Evolutionary conservation across 225 moss, liverwort and hornwort species (phyloP), one percentile per base, ranked within the genome.

Genomic region (Polytrichum formosum): DNA sequence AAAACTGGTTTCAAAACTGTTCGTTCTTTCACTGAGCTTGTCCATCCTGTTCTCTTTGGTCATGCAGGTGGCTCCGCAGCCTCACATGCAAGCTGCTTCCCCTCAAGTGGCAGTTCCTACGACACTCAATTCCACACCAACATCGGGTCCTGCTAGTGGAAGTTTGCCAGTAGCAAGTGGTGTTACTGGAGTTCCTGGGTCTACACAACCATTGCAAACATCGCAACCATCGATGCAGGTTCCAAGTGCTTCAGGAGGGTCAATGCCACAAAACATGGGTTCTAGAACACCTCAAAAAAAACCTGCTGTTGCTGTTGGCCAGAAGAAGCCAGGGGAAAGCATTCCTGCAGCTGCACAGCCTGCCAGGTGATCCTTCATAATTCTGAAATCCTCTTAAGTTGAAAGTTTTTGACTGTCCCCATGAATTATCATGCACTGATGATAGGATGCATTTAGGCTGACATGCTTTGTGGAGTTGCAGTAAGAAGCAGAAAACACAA

Each of bases 401-500:
- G n/a, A 26, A 59, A 74, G 19, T 67, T 63, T 20, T 46, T 63
- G 46, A 16, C 46, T 7, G 13, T 35, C 35, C 35, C 13, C 46
- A 46, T 46, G 46, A 46, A 46, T 66, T 21, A 35, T 22, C 35
- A 28, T 28, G 2, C 18, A 66, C 20, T 28, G 7, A 6, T 66
- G 65, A 35, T 22, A 19, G 65, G 53, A 46, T 13, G 13, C 46
- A 13, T 13, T 46, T 16, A 13, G 46, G 17, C 67, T 85, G 70
- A 82, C 70, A 18, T 64, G 28, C 13, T 72, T 78, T 75, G 67
- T 77, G 72, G 75, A 27, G 54, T 62, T 81, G 81, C 91, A 98
- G 98, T 67, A 98, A 98, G 80, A 98, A 98, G 80, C 98, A 94
- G 84, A 98, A 98, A 81, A 84, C 86, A 1, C 80, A 90, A 72